phyloP scores from a whole-genome alignment of 208 protist species.

The Angomonas deanei region DNA sequence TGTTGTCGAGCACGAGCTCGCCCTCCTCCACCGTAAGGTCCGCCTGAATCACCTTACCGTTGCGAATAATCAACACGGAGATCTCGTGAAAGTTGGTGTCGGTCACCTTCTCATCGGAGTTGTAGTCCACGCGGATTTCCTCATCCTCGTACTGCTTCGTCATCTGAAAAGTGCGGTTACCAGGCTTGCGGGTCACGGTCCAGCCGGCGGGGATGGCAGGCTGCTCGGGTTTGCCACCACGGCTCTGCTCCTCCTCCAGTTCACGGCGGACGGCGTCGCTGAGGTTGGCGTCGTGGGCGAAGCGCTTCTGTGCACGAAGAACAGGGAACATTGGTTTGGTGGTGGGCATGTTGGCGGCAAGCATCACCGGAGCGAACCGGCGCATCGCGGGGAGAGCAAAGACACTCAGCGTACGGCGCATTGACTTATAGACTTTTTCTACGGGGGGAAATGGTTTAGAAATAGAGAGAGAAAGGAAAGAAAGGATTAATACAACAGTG shows the following conservation, averaged over 20 bases:
- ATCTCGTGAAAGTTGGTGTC: slow-evolving; percentile 54
- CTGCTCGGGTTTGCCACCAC: slow-evolving; percentile 62
- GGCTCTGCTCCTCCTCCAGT: slow-evolving; percentile 80
- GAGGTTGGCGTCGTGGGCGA: slow-evolving; percentile 47
- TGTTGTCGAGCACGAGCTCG: slow-evolving; percentile 79
- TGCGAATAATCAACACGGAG: slow-evolving; percentile 49
- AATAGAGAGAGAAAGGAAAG: slow-evolving; percentile 1
- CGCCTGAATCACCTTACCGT: slow-evolving; percentile 53
- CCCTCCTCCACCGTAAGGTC: slow-evolving; percentile 71
- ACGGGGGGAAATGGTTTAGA: not conserved
- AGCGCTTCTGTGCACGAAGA: slow-evolving; percentile 28
- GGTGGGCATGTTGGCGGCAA: not conserved
- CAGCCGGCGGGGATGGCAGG: slow-evolving; percentile 69
- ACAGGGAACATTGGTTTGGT: slow-evolving; percentile 8
- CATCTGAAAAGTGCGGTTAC: slow-evolving; percentile 63
- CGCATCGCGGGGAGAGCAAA: not conserved
- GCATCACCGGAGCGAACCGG: not conserved
- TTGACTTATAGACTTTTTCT: not conserved
- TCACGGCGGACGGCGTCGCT: slow-evolving; percentile 51
- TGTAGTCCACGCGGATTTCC: slow-evolving; percentile 68
- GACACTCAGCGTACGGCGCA: slow-evolving; percentile 22
- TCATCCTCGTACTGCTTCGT: slow-evolving; percentile 71
- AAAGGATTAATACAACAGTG: slow-evolving; percentile 1
- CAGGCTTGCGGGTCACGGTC: slow-evolving; percentile 56
- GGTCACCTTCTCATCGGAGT: slow-evolving; percentile 37